phyloP scores from a whole-genome alignment of 257 asterid genomes.

The Osmanthus fragrans region DNA sequence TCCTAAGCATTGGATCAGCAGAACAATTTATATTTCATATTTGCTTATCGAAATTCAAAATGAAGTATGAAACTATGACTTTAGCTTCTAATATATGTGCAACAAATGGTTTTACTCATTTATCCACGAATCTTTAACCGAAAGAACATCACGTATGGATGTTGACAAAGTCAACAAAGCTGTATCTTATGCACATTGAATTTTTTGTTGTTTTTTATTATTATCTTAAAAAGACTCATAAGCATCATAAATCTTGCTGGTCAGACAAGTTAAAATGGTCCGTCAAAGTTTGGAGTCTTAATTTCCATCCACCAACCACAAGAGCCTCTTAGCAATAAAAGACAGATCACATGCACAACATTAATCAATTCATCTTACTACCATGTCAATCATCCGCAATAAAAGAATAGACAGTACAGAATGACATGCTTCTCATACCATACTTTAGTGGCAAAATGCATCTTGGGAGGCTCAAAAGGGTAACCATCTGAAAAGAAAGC shows the following conservation, averaged over 20 bases:
- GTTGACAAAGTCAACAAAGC: background rate
- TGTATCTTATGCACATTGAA: no score
- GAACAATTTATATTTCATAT: background rate
- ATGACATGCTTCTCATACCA: conserved; percentile 60
- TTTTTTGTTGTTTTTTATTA: no score
- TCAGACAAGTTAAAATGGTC: conserved; percentile 4
- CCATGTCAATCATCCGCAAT: conserved; percentile 4
- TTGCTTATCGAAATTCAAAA: conserved; percentile 3
- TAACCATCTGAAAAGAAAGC: conserved; percentile 73
- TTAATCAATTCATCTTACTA: conserved; percentile 15
- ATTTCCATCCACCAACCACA: background rate
- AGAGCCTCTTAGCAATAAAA: background rate
- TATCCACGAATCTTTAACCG: background rate
- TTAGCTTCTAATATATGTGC: background rate
- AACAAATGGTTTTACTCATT: conserved; percentile 1
- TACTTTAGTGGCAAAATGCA: conserved; percentile 89
- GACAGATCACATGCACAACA: conserved; percentile 4
- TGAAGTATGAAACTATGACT: background rate
- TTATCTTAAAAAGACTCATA: no score
- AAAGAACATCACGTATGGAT: background rate
- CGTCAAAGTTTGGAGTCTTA: background rate
- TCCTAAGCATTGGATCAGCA: background rate
- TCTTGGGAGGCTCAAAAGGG: conserved; percentile 96
- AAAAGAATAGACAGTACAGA: conserved; percentile 18
- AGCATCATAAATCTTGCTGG: background rate